Base-by-base conservation (phyloP, 495 filamentous ascomycete genomes). In the Trichoderma asperelloides region DNA sequence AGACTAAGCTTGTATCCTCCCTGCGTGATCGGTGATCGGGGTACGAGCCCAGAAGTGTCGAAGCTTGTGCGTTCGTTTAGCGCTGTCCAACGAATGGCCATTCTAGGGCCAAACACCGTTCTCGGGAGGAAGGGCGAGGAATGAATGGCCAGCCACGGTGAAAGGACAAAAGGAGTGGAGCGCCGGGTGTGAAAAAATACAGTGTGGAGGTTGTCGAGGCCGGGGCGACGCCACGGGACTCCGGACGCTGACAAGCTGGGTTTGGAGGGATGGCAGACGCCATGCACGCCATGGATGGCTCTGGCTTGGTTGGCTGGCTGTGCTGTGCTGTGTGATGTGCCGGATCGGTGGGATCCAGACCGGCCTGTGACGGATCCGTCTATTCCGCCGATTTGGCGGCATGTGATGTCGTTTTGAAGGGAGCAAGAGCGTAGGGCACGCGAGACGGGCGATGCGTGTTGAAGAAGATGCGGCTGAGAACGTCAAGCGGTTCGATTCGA, bases 151-250 rank as follows among this genome's bases (percentile, higher is more conserved):
- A 25, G 21, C 23, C 23, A 57, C 49, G 21, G 49, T 7, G 49
- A 57, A 57, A 30, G 11, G 55, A 18, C 55, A 27, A 37, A 37
- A 37, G 25, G 25, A 25, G 55, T 60, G 55, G 55, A 60, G 55
- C 55, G 28, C 55, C 55, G 55, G 55, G 55, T 60, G 55, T 25
- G 55, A 60, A 60, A 33, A 28, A 60, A 3, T 3, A 11, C 18
- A 16, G 23, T 28, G 55, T 60, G 55, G 55, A 60, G 27, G 55
- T 13, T 13, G 27, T 30, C 25, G 55, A 60, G 55, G 55, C 55
- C 55, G 55, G 55, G 55, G 55, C 55, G 55, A 60, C 55, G 55
- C 55, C 55, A 60, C 55, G 55, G 55, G 55, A 60, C 55, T 60
- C 55, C 27, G 55, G 49, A 21, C 49, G 55, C 27, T 60, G 55